phyloP scores from a whole-genome alignment of 2,329 filamentous ascomycete genomes.

The Claviceps digitariae region DNA sequence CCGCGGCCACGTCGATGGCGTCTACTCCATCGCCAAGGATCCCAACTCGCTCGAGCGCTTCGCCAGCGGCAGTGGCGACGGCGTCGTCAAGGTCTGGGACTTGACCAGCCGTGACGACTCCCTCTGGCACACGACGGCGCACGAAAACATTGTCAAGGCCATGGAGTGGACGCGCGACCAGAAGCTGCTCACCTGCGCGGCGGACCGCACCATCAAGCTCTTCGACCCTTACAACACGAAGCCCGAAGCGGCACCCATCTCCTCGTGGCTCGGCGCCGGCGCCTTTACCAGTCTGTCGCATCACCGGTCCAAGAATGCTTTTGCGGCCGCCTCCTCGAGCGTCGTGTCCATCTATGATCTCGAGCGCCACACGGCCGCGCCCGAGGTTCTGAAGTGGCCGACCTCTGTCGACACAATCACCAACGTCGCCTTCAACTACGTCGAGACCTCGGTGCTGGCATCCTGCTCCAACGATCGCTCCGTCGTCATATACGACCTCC shows the following conservation, averaged over 20 bases:
- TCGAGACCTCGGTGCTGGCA: conserved; percentile 81
- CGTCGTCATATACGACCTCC: conserved; percentile 81
- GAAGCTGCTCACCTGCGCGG: conserved; percentile 75
- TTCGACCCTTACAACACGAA: conserved; percentile 76
- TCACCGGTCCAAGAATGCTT: conserved; percentile 64
- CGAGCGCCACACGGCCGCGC: conserved; percentile 63
- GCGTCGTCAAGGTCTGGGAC: conserved; percentile 89
- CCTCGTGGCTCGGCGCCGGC: conserved; percentile 71
- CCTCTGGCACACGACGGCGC: conserved; percentile 60
- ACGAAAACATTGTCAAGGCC: conserved; percentile 88
- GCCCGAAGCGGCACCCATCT: conserved; percentile 54
- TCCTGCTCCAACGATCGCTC: conserved; percentile 77
- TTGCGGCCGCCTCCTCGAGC: conserved; percentile 67
- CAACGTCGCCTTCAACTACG: conserved; percentile 78
- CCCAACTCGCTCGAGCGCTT: conserved; percentile 59
- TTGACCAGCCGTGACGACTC: conserved; percentile 56
- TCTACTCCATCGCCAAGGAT: conserved; percentile 68
- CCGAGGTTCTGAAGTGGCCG: conserved; percentile 77
- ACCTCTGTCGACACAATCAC: conserved; percentile 84
- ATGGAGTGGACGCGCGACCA: conserved; percentile 79
- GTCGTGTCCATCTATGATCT: conserved; percentile 82
- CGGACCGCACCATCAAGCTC: conserved; percentile 76
- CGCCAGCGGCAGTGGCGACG: conserved; percentile 79
- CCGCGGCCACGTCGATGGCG: conserved; percentile 79
- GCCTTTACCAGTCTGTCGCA: conserved; percentile 77